Evolutionary conservation across 2,329 filamentous ascomycete genomes (phyloP).

Genomic region (Sclerotinia borealis): DNA sequence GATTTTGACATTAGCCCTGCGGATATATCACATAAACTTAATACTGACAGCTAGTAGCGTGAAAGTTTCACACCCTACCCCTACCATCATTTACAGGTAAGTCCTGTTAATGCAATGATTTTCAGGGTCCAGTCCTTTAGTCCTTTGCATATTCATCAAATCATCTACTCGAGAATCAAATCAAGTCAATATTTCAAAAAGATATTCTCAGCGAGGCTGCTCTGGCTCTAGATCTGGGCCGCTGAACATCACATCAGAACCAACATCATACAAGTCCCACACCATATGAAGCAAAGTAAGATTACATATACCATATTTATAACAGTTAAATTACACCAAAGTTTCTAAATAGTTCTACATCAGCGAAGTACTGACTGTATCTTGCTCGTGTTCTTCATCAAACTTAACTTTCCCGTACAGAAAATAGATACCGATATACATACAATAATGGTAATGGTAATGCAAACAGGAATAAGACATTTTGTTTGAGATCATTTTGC

Average conservation of each 20-base stretch:
- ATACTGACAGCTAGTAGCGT: not conserved
- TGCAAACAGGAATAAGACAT: conserved; percentile 1
- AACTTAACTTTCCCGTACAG: not conserved
- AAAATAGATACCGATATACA: conserved; percentile 2
- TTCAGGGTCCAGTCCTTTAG: no score
- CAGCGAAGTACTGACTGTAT: conserved; percentile 5
- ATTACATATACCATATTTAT: conserved; percentile 13
- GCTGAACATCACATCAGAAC: not conserved
- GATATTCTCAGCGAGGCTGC: not conserved
- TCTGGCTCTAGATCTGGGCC: no score
- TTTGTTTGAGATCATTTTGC: not conserved
- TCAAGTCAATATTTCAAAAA: not conserved
- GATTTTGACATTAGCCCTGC: conserved; percentile 7
- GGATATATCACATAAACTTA: not conserved
- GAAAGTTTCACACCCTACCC: not conserved
- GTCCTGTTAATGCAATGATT: not conserved
- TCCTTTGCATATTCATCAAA: not conserved
- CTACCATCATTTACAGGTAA: not conserved
- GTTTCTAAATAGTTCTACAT: conserved; percentile 4
- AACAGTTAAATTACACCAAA: not conserved
- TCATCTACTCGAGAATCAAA: not conserved
- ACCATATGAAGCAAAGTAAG: not conserved
- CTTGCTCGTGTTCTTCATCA: conserved; percentile 5
- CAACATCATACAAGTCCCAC: not conserved
- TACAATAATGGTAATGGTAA: not conserved